These are phyloP conservation scores for Conringia planisiliqua DNA, from an alignment of 345 rosid species.

Conservation along the genomic window DNA sequence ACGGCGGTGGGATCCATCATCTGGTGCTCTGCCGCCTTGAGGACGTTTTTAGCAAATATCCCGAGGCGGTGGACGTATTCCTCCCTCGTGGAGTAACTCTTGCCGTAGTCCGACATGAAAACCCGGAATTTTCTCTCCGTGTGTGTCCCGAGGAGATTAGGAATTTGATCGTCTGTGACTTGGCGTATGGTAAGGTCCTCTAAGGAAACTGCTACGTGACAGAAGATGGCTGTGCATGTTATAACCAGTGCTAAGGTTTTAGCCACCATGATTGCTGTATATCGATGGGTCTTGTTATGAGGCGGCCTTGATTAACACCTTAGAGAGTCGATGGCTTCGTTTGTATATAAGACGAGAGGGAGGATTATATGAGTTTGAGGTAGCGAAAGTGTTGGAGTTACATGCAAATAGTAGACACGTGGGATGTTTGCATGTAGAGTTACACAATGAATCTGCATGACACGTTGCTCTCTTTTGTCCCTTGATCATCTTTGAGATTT, in stretches of 20 bases:
- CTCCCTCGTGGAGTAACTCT: constrained; percentile 52
- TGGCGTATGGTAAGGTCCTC: constrained; percentile 41
- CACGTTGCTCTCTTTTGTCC: constrained; percentile 3
- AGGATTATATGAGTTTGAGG: background rate
- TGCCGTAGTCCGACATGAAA: constrained; percentile 57
- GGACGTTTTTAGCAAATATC: constrained; percentile 61
- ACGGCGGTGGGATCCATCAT: constrained; percentile 65
- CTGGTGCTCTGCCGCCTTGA: constrained; percentile 80
- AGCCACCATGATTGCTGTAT: constrained; percentile 27
- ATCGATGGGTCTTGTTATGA: constrained; percentile 3
- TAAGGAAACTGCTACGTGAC: constrained; percentile 5
- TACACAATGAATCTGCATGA: background rate
- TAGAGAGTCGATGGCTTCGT: background rate
- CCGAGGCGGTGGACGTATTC: constrained; percentile 73
- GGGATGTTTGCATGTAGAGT: constrained; percentile 31
- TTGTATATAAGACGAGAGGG: background rate
- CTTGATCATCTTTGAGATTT: background rate
- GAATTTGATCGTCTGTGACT: constrained; percentile 40
- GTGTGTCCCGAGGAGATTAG: constrained; percentile 33
- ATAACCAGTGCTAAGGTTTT: constrained; percentile 18
- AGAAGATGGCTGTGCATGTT: constrained; percentile 21
- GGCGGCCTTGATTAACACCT: background rate
- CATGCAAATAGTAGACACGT: constrained; percentile 29
- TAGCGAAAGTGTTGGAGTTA: constrained; percentile 24
- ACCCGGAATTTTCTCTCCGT: constrained; percentile 50